Evolutionary conservation across 495 filamentous ascomycete genomes (phyloP).

Genomic region (Penicillium longicatenatum): DNA sequence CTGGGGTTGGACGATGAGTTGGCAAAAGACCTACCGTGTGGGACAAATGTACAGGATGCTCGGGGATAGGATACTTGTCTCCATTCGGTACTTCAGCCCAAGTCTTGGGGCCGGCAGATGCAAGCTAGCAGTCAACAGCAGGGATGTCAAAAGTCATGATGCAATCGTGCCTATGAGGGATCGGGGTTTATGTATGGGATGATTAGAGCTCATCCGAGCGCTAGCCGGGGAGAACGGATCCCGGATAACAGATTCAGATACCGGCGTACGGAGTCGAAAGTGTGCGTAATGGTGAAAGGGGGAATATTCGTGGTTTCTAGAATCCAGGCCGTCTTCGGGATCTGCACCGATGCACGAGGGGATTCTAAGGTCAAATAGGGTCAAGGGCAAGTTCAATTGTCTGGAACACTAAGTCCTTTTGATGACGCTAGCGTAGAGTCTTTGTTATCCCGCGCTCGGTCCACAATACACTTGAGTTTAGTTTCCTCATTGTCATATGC

Average conservation of each 20-base stretch:
- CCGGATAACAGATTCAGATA: neutral
- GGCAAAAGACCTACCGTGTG: no score
- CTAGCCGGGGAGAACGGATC: neutral
- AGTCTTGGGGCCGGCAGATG: neutral
- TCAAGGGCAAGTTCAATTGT: constrained; percentile 2
- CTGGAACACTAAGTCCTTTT: constrained; percentile 24
- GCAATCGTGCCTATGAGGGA: neutral
- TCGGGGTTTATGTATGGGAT: neutral
- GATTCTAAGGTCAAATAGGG: neutral
- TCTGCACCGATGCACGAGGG: constrained; percentile 4
- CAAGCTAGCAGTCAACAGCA: neutral
- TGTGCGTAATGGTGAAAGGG: no score
- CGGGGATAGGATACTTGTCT: no score
- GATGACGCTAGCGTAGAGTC: constrained; percentile 14
- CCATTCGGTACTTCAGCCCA: neutral
- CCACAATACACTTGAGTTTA: neutral
- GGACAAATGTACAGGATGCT: no score
- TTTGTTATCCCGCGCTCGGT: neutral
- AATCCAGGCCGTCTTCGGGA: neutral
- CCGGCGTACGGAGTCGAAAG: no score
- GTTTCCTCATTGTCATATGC: neutral
- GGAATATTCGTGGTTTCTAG: neutral
- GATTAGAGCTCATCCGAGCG: neutral
- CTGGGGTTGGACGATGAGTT: neutral
- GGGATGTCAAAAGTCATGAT: neutral